A percentile compares a stretch with the other conserved stretches of the same genome.
These are phyloP conservation scores for Schizothecium vesticola DNA, from an alignment of 495 filamentous ascomycete species.

Conservation along the genomic window DNA sequence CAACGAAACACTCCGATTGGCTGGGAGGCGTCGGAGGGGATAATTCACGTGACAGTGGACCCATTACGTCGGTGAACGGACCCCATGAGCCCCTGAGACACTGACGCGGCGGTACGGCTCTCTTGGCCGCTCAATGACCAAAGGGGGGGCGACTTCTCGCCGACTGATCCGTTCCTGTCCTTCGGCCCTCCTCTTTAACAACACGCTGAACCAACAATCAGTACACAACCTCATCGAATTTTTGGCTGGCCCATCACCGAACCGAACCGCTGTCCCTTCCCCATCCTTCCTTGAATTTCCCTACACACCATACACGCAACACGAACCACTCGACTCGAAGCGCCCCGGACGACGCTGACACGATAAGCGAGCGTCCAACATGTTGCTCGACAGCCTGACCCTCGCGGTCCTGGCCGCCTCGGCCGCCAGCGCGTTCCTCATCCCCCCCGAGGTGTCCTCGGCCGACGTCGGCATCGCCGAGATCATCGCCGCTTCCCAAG, in stretches of 20 bases:
- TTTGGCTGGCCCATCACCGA: slow-evolving; percentile 2
- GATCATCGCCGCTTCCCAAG: slow-evolving; percentile 5
- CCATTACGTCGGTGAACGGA: neutral
- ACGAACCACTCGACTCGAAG: neutral
- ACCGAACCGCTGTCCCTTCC: neutral
- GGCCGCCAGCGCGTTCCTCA: slow-evolving; percentile 23
- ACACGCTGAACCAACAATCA: neutral
- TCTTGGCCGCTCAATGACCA: neutral
- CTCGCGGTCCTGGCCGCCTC: slow-evolving; percentile 23
- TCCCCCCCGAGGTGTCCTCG: slow-evolving; percentile 21
- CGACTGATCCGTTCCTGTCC: neutral
- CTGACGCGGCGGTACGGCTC: neutral
- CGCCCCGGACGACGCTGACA: neutral
- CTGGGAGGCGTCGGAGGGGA: neutral
- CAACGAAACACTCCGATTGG: neutral
- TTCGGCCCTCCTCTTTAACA: neutral
- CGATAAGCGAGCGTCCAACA: neutral
- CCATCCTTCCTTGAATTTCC: neutral
- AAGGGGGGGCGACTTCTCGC: neutral
- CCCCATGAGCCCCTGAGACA: neutral
- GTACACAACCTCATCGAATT: neutral
- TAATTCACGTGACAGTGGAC: neutral
- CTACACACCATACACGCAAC: neutral
- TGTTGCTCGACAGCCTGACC: slow-evolving; percentile 28
- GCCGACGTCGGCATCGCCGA: slow-evolving; percentile 17